phyloP scores from a whole-genome alignment of 495 filamentous ascomycete genomes.

The Trichoderma parareesei region DNA sequence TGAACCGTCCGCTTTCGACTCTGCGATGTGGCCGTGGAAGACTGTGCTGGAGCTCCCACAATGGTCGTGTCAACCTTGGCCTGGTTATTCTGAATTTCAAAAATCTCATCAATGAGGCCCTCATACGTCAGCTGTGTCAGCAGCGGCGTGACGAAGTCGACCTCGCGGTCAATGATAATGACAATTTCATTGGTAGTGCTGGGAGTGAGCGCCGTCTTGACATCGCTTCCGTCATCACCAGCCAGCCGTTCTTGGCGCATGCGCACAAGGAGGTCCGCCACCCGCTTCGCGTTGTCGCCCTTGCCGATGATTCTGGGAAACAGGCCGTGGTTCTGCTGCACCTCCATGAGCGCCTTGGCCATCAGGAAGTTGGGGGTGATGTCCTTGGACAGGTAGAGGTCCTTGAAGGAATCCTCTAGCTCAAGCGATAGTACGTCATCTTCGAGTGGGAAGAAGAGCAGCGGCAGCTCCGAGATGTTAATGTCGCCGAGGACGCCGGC shows the following conservation, averaged over 20 bases:
- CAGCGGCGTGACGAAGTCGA: constrained; percentile 83
- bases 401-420: constrained; percentile 74
- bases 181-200: constrained; percentile 80
- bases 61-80: constrained; percentile 90
- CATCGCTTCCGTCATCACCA: constrained; percentile 58
- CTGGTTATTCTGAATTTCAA: constrained; percentile 81
- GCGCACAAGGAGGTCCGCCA: constrained; percentile 81
- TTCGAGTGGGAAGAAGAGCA: constrained; percentile 87
- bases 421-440: constrained; percentile 87
- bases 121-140: constrained; percentile 97
- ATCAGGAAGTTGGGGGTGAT: constrained; percentile 80
- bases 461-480: constrained; percentile 72
- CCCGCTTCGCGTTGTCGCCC: constrained; percentile 81
- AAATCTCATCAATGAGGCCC: constrained; percentile 89
- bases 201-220: constrained; percentile 66
- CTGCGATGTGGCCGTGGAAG: constrained; percentile 24
- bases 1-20: constrained; percentile 80
- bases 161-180: constrained; percentile 91
- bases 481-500: constrained; percentile 89
- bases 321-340: constrained; percentile 85
- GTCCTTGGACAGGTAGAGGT: constrained; percentile 86
- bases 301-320: constrained; percentile 96
- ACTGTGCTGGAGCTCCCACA: constrained; percentile 60
- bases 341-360: constrained; percentile 87
- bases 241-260: constrained; percentile 89